Percentiles rank a stretch among this genome's conserved stretches.
Evolutionary conservation across 805 yeast species (phyloP).

Genomic region (Pichia heedii): DNA sequence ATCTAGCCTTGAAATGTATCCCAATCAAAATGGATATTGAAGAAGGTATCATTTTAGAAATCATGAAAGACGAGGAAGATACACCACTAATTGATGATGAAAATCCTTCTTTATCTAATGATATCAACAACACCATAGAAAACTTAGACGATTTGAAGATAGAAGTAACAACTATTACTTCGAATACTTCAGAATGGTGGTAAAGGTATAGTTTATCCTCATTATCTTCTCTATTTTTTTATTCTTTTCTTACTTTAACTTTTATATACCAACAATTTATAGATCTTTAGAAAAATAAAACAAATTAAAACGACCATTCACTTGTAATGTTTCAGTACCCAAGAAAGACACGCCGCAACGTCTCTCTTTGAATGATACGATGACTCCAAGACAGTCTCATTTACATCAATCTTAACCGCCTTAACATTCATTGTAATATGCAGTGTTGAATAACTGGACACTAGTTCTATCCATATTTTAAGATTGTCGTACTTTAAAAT

Average conservation of each 20-base stretch:
- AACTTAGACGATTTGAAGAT: conserved; percentile 3
- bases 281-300: neutral
- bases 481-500: neutral
- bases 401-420: conserved; percentile 19
- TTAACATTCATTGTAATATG: conserved; percentile 12
- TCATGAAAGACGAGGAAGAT: neutral
- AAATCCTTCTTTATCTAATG: no score
- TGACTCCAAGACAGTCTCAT: conserved; percentile 33
- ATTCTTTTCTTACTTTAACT: no score
- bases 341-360: conserved; percentile 45
- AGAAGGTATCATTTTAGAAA: conserved; percentile 26
- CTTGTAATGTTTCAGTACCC: conserved; percentile 25
- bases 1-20: conserved; percentile 42
- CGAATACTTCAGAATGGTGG: conserved; percentile 6
- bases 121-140: neutral
- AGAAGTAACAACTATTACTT: conserved; percentile 1
- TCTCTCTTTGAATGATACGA: conserved; percentile 43
- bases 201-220: neutral
- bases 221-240: no score
- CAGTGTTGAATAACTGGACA: conserved; percentile 10
- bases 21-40: conserved; percentile 35
- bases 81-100: neutral
- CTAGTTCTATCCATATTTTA: conserved; percentile 10
- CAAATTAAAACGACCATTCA: neutral
- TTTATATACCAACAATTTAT: neutral